phyloP scores from a whole-genome alignment of 139 green algal genomes.

The Astrephomene gubernaculifera region DNA sequence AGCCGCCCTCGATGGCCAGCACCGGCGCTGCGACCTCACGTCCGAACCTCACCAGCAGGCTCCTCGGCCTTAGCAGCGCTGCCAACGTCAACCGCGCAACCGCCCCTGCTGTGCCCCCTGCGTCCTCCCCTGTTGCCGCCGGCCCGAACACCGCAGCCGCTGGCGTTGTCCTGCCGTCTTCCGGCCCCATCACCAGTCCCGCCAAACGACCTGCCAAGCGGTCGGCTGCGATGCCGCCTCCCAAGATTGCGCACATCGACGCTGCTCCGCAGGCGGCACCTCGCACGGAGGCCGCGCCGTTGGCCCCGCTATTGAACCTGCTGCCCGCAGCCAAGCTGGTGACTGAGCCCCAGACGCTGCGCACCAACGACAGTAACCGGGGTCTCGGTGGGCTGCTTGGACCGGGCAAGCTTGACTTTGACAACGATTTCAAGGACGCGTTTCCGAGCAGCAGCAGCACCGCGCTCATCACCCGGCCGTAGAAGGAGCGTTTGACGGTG shows the following conservation, averaged over 20 bases:
- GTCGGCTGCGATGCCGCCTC: neutral
- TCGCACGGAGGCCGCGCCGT: neutral
- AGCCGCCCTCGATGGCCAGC: neutral
- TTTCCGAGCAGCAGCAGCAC: neutral
- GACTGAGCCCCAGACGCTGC: no score
- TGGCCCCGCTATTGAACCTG: no score
- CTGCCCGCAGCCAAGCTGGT: neutral
- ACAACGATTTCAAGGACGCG: neutral
- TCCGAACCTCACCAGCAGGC: slow-evolving; percentile 19
- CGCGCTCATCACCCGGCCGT: no score
- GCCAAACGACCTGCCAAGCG: neutral
- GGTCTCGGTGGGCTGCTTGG: no score
- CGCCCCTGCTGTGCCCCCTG: neutral
- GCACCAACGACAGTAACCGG: no score
- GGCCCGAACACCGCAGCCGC: neutral
- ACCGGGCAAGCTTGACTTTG: neutral
- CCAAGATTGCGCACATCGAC: slow-evolving; percentile 21
- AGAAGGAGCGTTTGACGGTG: no score
- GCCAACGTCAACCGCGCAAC: neutral
- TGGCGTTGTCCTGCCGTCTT: neutral
- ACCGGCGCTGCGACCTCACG: neutral
- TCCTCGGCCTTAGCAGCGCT: slow-evolving; percentile 6
- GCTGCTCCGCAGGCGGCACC: neutral
- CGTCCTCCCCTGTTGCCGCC: neutral
- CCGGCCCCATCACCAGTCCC: neutral